phyloP scores from a whole-genome alignment of 805 yeast species.

The Ogataea pignaliae region DNA sequence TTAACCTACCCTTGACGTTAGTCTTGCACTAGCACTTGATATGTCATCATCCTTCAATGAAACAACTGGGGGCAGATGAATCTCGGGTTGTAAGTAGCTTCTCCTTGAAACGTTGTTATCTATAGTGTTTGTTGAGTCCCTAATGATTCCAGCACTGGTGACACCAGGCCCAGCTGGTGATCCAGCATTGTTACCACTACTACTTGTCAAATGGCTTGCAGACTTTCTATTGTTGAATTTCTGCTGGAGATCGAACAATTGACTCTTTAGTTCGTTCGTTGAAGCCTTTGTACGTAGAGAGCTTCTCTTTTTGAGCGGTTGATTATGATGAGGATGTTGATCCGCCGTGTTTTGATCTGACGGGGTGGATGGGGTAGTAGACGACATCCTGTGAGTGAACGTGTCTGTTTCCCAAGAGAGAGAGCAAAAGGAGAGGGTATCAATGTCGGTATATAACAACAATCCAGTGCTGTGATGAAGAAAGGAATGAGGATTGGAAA shows the following conservation, averaged over 20 bases:
- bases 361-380: no score
- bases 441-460: no score
- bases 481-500: no score
- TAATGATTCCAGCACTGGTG: slow-evolving; percentile 1
- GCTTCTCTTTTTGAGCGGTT: slow-evolving; percentile 5
- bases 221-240: slow-evolving; percentile 16
- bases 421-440: no score
- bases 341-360: slow-evolving; percentile 5
- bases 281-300: slow-evolving; percentile 14
- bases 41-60: background rate
- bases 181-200: background rate
- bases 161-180: background rate
- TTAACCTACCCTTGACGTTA: slow-evolving; percentile 9
- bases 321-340: no score
- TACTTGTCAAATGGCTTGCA: background rate
- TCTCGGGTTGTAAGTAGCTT: slow-evolving; percentile 10
- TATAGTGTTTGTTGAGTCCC: slow-evolving; percentile 3
- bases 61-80: slow-evolving; percentile 16
- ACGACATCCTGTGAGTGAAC: background rate
- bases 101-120: slow-evolving; percentile 1
- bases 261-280: slow-evolving; percentile 35
- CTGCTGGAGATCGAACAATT: slow-evolving; percentile 40
- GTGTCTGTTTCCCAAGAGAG: no score
- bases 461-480: no score
- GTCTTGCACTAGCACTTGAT: slow-evolving; percentile 5